phyloP scores from a whole-genome alignment of 2,329 filamentous ascomycete species.

The Stenocarpella maydis region DNA sequence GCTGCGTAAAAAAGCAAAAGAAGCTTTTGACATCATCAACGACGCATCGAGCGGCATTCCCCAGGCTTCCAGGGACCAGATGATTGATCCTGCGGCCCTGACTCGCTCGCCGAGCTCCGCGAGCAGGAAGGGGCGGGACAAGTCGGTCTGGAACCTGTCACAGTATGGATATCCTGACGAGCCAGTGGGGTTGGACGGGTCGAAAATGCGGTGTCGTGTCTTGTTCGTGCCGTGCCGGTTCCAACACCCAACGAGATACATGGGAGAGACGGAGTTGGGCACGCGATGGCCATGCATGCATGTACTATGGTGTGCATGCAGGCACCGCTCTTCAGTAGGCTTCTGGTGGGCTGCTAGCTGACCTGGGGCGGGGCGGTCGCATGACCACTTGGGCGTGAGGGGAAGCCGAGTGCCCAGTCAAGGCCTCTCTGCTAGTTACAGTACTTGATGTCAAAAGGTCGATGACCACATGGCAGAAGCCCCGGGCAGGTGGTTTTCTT shows the following conservation, averaged over 20 bases:
- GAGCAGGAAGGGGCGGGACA: not conserved
- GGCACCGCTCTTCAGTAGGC: not conserved
- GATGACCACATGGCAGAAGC: slow-evolving; percentile 12
- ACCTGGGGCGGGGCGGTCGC: slow-evolving; percentile 24
- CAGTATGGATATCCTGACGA: slow-evolving; percentile 14
- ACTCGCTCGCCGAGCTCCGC: slow-evolving; percentile 19
- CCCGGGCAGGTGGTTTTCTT: not conserved
- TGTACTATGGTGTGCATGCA: not conserved
- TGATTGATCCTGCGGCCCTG: slow-evolving; percentile 15
- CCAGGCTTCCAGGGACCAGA: slow-evolving; percentile 2
- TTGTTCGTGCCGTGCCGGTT: too few relatives aligned
- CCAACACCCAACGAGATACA: slow-evolving; percentile 13
- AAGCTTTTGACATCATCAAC: slow-evolving; percentile 16
- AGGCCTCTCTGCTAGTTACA: not conserved
- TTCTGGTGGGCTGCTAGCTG: slow-evolving; percentile 18
- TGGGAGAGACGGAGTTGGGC: not conserved
- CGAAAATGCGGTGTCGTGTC: slow-evolving; percentile 26
- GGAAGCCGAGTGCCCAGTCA: not conserved
- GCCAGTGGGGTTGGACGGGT: not conserved
- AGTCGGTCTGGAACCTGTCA: slow-evolving; percentile 25
- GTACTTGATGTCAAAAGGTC: not conserved
- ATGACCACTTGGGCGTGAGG: slow-evolving; percentile 10
- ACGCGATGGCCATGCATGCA: not conserved
- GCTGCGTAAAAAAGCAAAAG: not conserved
- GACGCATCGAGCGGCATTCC: slow-evolving; percentile 1